Percentiles rank a stretch among this genome's conserved stretches.
Evolutionary conservation across 805 yeast species (phyloP).

Genomic region (Lipomyces yamanashiensis): DNA sequence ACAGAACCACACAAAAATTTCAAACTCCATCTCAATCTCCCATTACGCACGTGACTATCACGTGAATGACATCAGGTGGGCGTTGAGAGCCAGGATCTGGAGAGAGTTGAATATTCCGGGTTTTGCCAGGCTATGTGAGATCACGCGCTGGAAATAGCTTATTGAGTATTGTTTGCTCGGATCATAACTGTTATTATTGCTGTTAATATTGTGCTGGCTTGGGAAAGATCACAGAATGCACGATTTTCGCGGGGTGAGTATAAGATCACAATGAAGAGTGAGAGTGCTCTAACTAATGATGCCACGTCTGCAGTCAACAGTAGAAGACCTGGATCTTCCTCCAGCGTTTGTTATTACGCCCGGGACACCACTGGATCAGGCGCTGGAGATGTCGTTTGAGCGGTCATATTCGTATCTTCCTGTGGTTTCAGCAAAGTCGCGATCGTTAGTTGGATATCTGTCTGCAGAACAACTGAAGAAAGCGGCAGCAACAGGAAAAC

Average conservation of each 20-base stretch:
- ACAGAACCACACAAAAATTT: background rate
- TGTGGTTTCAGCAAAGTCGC: slow-evolving; percentile 54
- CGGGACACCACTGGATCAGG: slow-evolving; percentile 53
- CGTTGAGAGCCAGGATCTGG: background rate
- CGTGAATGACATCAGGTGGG: background rate
- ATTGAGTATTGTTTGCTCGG: background rate
- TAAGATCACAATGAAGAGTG: background rate
- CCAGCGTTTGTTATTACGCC: slow-evolving; percentile 63
- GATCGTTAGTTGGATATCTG: slow-evolving; percentile 57
- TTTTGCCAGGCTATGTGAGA: too few relatives aligned
- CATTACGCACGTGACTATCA: background rate
- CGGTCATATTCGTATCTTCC: slow-evolving; percentile 60
- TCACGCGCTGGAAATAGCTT: background rate
- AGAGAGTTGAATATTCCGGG: too few relatives aligned
- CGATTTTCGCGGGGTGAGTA: slow-evolving; percentile 27
- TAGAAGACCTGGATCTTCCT: slow-evolving; percentile 62
- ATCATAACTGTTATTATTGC: background rate
- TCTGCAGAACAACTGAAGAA: slow-evolving; percentile 49
- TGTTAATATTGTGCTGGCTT: background rate
- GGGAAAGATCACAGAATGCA: slow-evolving; percentile 6
- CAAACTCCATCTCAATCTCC: background rate
- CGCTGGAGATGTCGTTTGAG: slow-evolving; percentile 61
- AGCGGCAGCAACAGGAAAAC: slow-evolving; percentile 42
- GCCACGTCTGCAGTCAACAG: slow-evolving; percentile 50
- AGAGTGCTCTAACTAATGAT: background rate